Evolutionary conservation across 768 basidiomycete species (phyloP).

Genomic region (Boletus rubroflammeus): DNA sequence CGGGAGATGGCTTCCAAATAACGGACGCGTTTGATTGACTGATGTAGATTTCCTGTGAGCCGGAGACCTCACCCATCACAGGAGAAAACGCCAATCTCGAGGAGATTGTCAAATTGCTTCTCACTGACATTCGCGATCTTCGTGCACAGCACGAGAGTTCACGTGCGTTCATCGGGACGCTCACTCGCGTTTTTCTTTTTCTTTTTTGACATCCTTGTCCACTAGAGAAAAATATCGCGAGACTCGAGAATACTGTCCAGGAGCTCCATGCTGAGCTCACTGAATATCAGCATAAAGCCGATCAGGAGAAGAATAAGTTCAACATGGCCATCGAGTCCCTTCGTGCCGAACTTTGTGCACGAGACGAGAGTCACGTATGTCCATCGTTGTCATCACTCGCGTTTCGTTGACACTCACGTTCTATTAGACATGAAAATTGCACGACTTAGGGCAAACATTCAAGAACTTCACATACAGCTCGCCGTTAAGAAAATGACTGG

Average conservation of each 20-base stretch:
- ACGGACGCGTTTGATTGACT: not conserved
- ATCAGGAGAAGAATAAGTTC: not conserved
- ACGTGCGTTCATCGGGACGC: not conserved
- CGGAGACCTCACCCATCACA: not conserved
- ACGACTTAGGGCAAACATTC: too few relatives aligned
- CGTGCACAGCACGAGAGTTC: slow-evolving; percentile 1
- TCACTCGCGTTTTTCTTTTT: too few relatives aligned
- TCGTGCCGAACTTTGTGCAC: not conserved
- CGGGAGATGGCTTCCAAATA: too few relatives aligned
- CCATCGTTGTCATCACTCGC: not conserved
- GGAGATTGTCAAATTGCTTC: not conserved
- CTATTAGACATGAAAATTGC: not conserved
- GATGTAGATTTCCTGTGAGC: not conserved
- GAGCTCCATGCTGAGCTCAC: not conserved
- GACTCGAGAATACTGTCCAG: slow-evolving; percentile 1
- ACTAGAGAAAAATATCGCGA: slow-evolving; percentile 1
- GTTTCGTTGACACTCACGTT: not conserved
- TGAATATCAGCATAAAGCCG: not conserved
- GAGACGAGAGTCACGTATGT: not conserved
- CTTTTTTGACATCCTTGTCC: not conserved
- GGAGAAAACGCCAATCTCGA: not conserved
- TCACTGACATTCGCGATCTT: not conserved
- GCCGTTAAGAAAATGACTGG: not conserved
- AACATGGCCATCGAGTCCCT: not conserved
- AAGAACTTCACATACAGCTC: not conserved